Evolutionary conservation across 345 rosid species (phyloP).

Genomic region (Melaleuca quinquenervia): DNA sequence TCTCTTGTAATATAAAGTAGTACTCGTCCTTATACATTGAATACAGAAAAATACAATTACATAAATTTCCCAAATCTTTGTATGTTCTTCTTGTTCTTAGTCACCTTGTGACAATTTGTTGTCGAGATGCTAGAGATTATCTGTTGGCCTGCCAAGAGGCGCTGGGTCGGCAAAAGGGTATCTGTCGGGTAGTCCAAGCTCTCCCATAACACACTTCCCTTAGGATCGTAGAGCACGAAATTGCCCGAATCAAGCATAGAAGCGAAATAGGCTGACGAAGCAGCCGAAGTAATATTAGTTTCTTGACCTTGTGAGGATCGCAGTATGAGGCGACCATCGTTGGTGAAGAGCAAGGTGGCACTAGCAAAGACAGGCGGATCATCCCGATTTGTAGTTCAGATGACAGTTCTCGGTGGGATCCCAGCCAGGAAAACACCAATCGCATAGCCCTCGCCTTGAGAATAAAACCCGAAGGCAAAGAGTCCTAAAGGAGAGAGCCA

Average conservation of each 20-base stretch:
- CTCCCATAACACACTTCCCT: constrained; percentile 7
- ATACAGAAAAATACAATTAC: no score
- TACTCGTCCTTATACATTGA: no score
- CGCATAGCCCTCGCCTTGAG: constrained; percentile 2
- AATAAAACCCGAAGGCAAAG: constrained; percentile 18
- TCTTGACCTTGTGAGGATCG: neutral
- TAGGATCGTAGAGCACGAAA: constrained; percentile 1
- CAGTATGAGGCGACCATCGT: constrained; percentile 6
- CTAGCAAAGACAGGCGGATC: constrained; percentile 3
- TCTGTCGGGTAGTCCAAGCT: constrained; percentile 22
- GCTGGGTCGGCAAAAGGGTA: constrained; percentile 14
- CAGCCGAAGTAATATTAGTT: neutral
- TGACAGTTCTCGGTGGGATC: neutral
- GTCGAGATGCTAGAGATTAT: constrained; percentile 11
- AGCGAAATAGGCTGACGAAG: neutral
- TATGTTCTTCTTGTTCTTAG: no score
- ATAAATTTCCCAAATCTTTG: no score
- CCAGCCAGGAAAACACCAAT: constrained; percentile 4
- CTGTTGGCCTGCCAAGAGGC: neutral
- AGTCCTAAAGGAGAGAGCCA: constrained; percentile 15
- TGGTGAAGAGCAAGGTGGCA: constrained; percentile 3
- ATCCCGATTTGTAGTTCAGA: constrained; percentile 18
- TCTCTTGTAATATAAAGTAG: no score
- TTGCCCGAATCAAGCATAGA: constrained; percentile 20
- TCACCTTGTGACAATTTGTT: no score